phyloP scores from a whole-genome alignment of 768 basidiomycete genomes.

The Boletus huronensis region DNA sequence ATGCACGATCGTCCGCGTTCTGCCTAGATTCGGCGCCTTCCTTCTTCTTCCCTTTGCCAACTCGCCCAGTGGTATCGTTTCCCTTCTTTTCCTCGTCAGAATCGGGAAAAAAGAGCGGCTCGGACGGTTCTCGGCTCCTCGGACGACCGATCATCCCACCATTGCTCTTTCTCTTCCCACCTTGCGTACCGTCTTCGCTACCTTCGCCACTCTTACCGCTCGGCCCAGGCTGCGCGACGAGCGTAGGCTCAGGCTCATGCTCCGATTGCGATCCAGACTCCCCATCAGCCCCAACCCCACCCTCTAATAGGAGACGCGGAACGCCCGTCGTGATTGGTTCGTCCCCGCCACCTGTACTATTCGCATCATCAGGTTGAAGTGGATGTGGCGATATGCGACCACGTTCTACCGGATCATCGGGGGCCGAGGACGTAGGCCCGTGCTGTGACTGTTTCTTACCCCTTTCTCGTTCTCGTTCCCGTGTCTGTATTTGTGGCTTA shows the following conservation, averaged over 20 bases:
- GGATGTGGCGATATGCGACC: neutral
- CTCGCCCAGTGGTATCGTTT: neutral
- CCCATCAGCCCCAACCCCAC: neutral
- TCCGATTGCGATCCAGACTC: conserved; percentile 4
- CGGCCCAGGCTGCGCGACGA: conserved; percentile 7
- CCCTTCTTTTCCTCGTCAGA: conserved; percentile 14
- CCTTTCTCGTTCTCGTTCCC: neutral
- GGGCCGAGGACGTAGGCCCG: neutral
- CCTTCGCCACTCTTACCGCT: neutral
- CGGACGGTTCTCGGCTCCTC: conserved; percentile 13
- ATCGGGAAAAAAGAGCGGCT: conserved; percentile 27
- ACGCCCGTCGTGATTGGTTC: conserved; percentile 6
- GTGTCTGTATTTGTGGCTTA: neutral
- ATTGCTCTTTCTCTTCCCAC: neutral
- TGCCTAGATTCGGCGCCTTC: neutral
- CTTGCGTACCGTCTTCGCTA: neutral
- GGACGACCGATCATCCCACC: conserved; percentile 1
- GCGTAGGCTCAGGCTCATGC: conserved; percentile 17
- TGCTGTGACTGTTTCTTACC: conserved; percentile 3
- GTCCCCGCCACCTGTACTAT: neutral
- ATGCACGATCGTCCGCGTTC: neutral
- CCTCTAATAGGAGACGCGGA: conserved; percentile 9
- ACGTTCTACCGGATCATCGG: neutral
- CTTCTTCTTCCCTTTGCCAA: conserved; percentile 1
- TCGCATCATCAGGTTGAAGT: neutral